Base-by-base conservation (phyloP, 129 eudicot genomes). In the Tagetes patula region DNA sequence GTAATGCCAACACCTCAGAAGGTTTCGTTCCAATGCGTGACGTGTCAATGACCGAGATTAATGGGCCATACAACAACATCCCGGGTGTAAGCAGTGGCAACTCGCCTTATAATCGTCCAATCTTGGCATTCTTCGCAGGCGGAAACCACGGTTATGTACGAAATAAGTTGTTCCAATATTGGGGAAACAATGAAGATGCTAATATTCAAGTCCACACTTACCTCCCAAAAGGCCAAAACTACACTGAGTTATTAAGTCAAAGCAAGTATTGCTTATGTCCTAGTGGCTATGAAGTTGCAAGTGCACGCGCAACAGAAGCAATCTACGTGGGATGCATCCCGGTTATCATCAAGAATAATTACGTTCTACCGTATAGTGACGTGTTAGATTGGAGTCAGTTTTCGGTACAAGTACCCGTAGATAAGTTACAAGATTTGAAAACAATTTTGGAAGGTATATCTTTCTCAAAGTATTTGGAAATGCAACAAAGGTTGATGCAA, bases 231-330 rank as follows among this genome's bases (percentile, higher is more conserved):
- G 84, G 75, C 2, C 70, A 67, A 32, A 77, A 84, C 33, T 91
- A 91, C 70, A 80, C 81, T 4, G 85, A 66, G 36, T 69, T 86
- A 79, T 34, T 91, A 69, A 68, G 81, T 34, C 77, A 67, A 59
- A 77, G 86, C 66, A 83, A 71, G 65, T 91, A 48, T 77, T 91
- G 97, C 79, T 55, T 91, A 2, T 91, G 97, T 63, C 92, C 97
- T 1, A 91, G 97, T 12, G 97, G 97, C 13, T 86, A 84, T 41
- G 97, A 91, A 65, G 96, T 91, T 73, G 97, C 97, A 8, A 91
- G 92, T 9, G 88, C 96, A 34, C 77, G 97, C 38, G 55, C 82
- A 65, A 90, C 86, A 0, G 97, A 91, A 80, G 92, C 90, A 0
- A 69, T 91, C 20, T 83, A 91, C 13, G 60, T 73, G 60, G 97